Evolutionary conservation across 2,329 filamentous ascomycete genomes (phyloP), one percentile per base, ranked within the genome.

Genomic region (Scedosporium minutisporum): DNA sequence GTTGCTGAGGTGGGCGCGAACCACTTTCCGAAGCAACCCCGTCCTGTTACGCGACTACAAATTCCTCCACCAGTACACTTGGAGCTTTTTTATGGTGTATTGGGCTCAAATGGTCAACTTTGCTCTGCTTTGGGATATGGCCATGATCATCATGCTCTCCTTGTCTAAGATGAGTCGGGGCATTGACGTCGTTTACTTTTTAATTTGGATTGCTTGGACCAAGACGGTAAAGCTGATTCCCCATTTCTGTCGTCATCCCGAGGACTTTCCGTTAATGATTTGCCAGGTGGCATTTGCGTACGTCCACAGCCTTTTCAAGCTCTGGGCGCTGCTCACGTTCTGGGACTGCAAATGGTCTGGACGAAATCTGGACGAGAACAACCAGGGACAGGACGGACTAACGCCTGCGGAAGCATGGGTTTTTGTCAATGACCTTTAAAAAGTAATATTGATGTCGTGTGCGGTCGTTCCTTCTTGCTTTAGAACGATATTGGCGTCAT

Each of bases 211-310:
- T 57, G 55, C 84, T 10, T 68, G 73, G n/a, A 78, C 77, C 42
- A 88, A 88, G 75, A 68, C 79, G 18, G 71, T 85, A 66, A 87
- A 87, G 74, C 71, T 84, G 14, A 69, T 80, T 0, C 76, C 80
- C 0, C 80, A 86, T 67, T 81, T 85, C 65, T 62, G 67, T 3
- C 75, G 75, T 0, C 65, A 86, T 65, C 84, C 84, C 0, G 63
- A 68, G 1, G 85, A 88, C 68, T 64, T 84, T 2, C 59, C 73
- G 0, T 78, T 81, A 63, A 71, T 87, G 1, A 78, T 80, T 0
- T 72, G 69, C 0, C 80, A 82, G 55, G 67, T 87, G 14, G 9
- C 75, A 0, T 88, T 87, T 68, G 80, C 75, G 1, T 88, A 87
- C 66, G 70, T 75, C 44, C 85, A 88, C 68, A 79, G 79, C 27